phyloP scores from a whole-genome alignment of 2,329 filamentous ascomycete species.

The Magnaporthales sp. region DNA sequence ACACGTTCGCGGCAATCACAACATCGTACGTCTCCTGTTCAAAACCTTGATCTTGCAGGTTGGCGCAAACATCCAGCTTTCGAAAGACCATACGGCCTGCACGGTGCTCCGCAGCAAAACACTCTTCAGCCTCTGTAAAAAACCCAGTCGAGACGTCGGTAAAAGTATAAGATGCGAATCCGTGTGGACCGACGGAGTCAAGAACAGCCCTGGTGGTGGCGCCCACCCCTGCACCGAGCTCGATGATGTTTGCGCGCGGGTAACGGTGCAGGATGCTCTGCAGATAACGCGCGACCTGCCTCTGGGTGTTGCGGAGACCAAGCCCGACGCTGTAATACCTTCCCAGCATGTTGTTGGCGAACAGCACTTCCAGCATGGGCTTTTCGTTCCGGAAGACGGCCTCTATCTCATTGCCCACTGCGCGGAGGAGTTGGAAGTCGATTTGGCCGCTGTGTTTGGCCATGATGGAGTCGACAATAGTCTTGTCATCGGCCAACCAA shows the following conservation, averaged over 20 bases:
- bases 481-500: not conserved
- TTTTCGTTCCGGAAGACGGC: constrained; percentile 4
- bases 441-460: not conserved
- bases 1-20: constrained; percentile 21
- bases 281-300: constrained; percentile 3
- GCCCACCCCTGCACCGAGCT: not conserved
- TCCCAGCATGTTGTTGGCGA: constrained; percentile 3
- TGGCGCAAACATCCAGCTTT: constrained; percentile 15
- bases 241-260: not conserved
- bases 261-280: not conserved
- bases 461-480: not conserved
- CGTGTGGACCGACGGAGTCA: not conserved
- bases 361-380: constrained; percentile 6
- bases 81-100: constrained; percentile 10
- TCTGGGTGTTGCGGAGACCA: constrained; percentile 4
- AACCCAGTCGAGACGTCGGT: constrained; percentile 7
- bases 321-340: constrained; percentile 5
- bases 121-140: constrained; percentile 11
- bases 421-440: constrained; percentile 4
- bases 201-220: not conserved
- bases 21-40: constrained; percentile 19
- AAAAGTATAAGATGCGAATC: constrained; percentile 1
- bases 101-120: constrained; percentile 13
- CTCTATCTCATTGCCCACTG: not conserved
- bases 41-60: constrained; percentile 18